Percentiles rank a stretch among this genome's conserved stretches.
These are phyloP conservation scores for Fusarium nygamai DNA, from an alignment of 2,329 filamentous ascomycete genomes.

Conservation along the genomic window DNA sequence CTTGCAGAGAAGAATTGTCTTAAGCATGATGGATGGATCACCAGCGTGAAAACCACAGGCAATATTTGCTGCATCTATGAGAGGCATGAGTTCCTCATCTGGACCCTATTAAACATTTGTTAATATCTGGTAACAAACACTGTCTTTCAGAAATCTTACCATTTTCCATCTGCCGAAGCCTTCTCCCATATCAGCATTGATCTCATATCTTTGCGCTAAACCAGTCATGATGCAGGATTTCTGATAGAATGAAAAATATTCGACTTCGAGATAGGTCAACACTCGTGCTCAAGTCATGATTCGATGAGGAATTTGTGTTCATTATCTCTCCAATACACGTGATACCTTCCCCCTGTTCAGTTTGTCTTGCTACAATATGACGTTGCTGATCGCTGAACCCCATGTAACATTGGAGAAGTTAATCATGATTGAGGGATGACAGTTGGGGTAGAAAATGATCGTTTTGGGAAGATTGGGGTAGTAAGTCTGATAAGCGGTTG, in stretches of 20 bases:
- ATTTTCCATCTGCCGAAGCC: neutral
- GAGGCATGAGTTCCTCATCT: slow-evolving; percentile 67
- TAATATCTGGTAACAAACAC: neutral
- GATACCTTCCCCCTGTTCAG: neutral
- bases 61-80: slow-evolving; percentile 71
- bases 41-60: slow-evolving; percentile 70
- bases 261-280: neutral
- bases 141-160: neutral
- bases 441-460: neutral
- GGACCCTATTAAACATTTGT: slow-evolving; percentile 44
- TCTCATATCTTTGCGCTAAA: neutral
- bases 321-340: neutral
- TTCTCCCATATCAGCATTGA: slow-evolving; percentile 1
- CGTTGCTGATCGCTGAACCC: neutral
- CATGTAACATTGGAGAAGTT: neutral
- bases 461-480: neutral
- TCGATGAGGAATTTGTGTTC: neutral
- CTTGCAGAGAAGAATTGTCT: slow-evolving; percentile 68
- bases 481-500: neutral
- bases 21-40: slow-evolving; percentile 71
- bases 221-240: neutral
- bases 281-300: neutral
- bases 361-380: neutral
- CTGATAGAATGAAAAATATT: neutral
- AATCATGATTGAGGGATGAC: neutral